These are phyloP conservation scores for Mentha longifolia DNA, from an alignment of 257 asterid species.

Conservation along the genomic window DNA sequence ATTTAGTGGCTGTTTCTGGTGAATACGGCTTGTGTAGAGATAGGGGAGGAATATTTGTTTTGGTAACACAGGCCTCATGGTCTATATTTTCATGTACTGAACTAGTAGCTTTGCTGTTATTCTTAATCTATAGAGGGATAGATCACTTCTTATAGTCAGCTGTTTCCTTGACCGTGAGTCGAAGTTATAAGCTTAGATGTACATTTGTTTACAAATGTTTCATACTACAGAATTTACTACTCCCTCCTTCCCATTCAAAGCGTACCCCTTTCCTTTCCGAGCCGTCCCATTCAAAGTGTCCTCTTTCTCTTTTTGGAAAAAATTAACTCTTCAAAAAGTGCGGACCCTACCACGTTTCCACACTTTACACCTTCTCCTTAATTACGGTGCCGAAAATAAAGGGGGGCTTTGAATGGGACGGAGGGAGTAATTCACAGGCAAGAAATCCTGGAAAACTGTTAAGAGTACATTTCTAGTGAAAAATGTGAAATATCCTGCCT, in stretches of 20 bases:
- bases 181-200: not conserved
- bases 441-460: not conserved
- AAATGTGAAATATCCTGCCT: not conserved
- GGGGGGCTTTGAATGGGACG: no score
- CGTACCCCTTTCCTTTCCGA: no score
- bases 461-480: not conserved
- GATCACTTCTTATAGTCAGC: not conserved
- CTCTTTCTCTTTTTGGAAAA: no score
- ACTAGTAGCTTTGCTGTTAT: not conserved
- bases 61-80: not conserved
- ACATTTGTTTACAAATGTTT: not conserved
- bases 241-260: not conserved
- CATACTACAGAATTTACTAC: not conserved
- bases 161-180: not conserved
- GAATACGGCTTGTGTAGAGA: not conserved
- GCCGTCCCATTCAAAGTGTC: no score
- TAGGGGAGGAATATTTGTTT: not conserved
- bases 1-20: not conserved
- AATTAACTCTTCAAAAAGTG: no score
- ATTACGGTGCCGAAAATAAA: no score
- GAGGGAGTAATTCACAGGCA: not conserved
- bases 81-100: not conserved
- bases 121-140: not conserved
- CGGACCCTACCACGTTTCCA: no score
- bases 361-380: no score